Evolutionary conservation across 352 stramenopile genomes (phyloP), one percentile per base, ranked within the genome.

Genomic region (Globisporangium apiculatum): DNA sequence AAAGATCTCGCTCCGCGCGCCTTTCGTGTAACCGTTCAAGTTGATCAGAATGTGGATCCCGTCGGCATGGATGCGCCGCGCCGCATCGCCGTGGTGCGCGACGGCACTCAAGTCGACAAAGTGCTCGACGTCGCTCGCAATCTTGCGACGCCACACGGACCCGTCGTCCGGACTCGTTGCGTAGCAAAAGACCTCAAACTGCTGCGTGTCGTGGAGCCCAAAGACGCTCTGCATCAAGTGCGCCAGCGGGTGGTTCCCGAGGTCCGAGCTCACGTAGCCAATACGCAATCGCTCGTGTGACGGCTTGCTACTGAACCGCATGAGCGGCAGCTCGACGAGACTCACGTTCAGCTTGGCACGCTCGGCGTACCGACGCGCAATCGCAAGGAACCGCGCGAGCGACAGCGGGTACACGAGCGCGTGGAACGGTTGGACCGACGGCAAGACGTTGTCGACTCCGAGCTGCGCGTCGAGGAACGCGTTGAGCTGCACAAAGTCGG

Each of bases 21-120:
- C 85, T 58, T 95, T 97, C n/a, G 87, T 97, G 73, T 98, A 97
- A 0, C 91, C 94, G 57, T 98, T 97, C 35, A 98, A 61, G 64
- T 98, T 96, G 49, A 98, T 71, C 4, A 98, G 70, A 17, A 98
- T 74, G 67, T 98, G 83, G 55, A 98, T 88, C 4, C 77, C 76
- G 64, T 98, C 86, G 5, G 53, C 52, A 58, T 90, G 62, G 57
- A 98, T 98, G 45, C 80, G 66, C 12, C 76, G 83, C 0, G 87
- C 86, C 0, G 82, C 82, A 38, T 96, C 87, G 31, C 64, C 79
- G 38, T 80, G 87, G 43, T 57, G 73, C 24, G 92, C 51, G 4
- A 64, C 43, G 1, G 15, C n/a, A 38, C 71, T 90, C 17, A 98
- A 73, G 65, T 97, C 86, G 40, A 67, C 65, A 60, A 98, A 97